Conservation (phyloP, 306 rosid species). For the Parietaria judaica region DNA sequence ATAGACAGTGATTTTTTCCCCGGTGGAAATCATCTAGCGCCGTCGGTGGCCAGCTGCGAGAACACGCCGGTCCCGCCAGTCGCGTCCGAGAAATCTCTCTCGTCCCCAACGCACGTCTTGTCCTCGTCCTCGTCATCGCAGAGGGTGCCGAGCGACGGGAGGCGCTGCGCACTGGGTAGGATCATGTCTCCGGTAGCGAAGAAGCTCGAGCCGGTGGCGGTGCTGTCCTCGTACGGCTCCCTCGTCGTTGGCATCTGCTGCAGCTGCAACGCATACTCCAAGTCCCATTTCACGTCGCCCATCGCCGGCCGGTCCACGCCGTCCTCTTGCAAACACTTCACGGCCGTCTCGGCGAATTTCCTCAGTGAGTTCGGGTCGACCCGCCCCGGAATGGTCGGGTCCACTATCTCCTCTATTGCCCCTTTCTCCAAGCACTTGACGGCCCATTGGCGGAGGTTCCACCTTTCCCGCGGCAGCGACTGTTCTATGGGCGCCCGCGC, state of each 20-base stretch:
- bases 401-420: constrained; percentile 27
- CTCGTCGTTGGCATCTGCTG: constrained; percentile 23
- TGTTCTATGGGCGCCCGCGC: constrained; percentile 44
- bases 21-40: constrained; percentile 14
- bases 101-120: background rate
- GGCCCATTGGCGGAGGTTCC: constrained; percentile 49
- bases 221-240: constrained; percentile 27
- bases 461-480: constrained; percentile 28
- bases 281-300: constrained; percentile 50
- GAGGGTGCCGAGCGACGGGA: no score
- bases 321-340: constrained; percentile 32
- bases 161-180: constrained; percentile 10
- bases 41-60: constrained; percentile 25
- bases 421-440: constrained; percentile 34
- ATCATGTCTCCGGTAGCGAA: constrained; percentile 11
- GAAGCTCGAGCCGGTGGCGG: constrained; percentile 3
- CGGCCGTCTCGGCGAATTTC: constrained; percentile 28
- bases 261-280: constrained; percentile 49
- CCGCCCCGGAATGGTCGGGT: constrained; percentile 30
- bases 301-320: constrained; percentile 40
- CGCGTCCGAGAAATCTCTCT: background rate
- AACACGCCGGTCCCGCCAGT: constrained; percentile 17
- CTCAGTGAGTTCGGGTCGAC: constrained; percentile 32
- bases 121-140: no score
- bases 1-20: no score